phyloP scores from a whole-genome alignment of 768 basidiomycete genomes.

The Suillus paluster region DNA sequence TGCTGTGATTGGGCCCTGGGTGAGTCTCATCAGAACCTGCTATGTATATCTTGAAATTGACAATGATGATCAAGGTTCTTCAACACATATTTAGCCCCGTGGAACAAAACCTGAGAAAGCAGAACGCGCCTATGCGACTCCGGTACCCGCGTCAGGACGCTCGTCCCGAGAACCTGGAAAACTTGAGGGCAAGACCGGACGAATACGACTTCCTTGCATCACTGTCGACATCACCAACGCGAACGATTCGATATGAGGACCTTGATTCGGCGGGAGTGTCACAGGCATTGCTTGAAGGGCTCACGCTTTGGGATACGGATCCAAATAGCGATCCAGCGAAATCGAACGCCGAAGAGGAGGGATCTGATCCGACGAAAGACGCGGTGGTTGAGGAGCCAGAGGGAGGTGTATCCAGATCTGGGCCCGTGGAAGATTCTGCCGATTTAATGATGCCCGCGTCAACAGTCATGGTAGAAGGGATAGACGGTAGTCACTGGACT shows the following conservation, averaged over 20 bases:
- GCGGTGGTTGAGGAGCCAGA: neutral
- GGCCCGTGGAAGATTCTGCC: neutral
- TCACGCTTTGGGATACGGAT: slow-evolving; percentile 50
- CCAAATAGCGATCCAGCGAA: slow-evolving; percentile 1
- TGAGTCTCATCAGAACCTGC: slow-evolving; percentile 33
- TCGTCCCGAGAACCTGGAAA: slow-evolving; percentile 9
- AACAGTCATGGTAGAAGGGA: slow-evolving; percentile 1
- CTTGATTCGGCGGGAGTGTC: slow-evolving; percentile 55
- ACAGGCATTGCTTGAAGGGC: slow-evolving; percentile 47
- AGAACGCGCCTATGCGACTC: slow-evolving; percentile 47
- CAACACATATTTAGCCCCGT: slow-evolving; percentile 47
- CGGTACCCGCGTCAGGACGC: slow-evolving; percentile 25
- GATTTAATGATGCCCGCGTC: neutral
- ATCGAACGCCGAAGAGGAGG: slow-evolving; percentile 8
- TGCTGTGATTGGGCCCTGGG: slow-evolving; percentile 55
- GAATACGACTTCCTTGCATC: slow-evolving; percentile 58
- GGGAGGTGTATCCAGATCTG: neutral
- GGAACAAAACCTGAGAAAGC: slow-evolving; percentile 41
- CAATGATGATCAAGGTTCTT: slow-evolving; percentile 42
- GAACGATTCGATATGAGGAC: slow-evolving; percentile 46
- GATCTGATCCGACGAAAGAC: neutral
- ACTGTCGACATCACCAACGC: slow-evolving; percentile 46
- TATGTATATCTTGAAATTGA: slow-evolving; percentile 8
- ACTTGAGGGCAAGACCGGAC: slow-evolving; percentile 32
- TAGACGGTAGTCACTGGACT: neutral